Evolutionary conservation across 2,329 filamentous ascomycete genomes (phyloP).

Genomic region (Coniochaeta sp.): DNA sequence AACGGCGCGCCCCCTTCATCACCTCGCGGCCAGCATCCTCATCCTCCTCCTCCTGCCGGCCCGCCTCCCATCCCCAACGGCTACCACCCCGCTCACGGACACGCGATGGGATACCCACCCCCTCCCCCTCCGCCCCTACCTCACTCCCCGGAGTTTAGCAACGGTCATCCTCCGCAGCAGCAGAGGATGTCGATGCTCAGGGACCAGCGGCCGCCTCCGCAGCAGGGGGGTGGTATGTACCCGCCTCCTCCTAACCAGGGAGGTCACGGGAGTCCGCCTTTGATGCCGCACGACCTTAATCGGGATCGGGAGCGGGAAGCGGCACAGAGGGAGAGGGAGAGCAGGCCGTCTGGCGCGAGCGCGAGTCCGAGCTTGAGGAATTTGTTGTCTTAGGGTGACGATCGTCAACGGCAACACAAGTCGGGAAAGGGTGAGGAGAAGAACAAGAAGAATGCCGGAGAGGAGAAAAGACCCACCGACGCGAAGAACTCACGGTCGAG

Average conservation of each 20-base stretch:
- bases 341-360: conserved; percentile 56
- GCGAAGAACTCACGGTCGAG: too few species aligned
- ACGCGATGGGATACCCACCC: conserved; percentile 15
- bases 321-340: conserved; percentile 28
- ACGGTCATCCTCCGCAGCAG: not conserved
- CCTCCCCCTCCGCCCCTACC: not conserved
- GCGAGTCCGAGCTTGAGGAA: conserved; percentile 72
- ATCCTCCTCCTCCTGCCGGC: conserved; percentile 33
- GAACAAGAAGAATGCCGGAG: too few species aligned
- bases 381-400: conserved; percentile 50
- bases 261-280: conserved; percentile 39
- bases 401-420: too few species aligned
- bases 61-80: conserved; percentile 27
- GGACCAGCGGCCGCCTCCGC: conserved; percentile 20
- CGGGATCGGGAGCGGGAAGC: conserved; percentile 23
- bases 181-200: conserved; percentile 7
- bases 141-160: conserved; percentile 27
- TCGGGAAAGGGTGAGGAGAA: not conserved
- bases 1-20: conserved; percentile 44
- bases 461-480: too few species aligned
- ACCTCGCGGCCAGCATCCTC: conserved; percentile 34
- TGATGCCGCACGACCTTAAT: conserved; percentile 28
- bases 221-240: too few species aligned
- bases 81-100: conserved; percentile 26
- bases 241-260: too few species aligned